These are phyloP conservation scores for Chrysophaeum taylorii DNA, from an alignment of 352 stramenopile species.

Conservation along the genomic window DNA sequence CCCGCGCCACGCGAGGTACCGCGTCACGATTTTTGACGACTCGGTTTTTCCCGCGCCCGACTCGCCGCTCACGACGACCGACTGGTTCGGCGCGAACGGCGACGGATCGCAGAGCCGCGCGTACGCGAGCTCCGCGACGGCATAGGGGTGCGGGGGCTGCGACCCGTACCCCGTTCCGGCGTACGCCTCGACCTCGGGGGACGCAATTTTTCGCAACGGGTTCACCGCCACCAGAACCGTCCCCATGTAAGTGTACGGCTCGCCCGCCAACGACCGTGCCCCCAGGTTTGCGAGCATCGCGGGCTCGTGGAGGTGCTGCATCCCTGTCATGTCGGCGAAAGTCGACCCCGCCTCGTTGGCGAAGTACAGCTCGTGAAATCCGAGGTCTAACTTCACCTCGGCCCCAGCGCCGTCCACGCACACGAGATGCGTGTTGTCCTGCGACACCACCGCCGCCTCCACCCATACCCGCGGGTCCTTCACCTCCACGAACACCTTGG, in stretches of 20 bases:
- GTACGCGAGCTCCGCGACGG: slow-evolving; percentile 72
- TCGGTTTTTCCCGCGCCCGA: slow-evolving; percentile 75
- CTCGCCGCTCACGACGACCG: slow-evolving; percentile 70
- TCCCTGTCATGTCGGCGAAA: slow-evolving; percentile 81
- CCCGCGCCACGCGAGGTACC: slow-evolving; percentile 53
- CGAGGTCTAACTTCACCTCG: background rate
- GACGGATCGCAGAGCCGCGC: slow-evolving; percentile 32
- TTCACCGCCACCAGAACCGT: slow-evolving; percentile 94
- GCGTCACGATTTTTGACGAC: slow-evolving; percentile 78
- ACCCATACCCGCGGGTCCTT: background rate
- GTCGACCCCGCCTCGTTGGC: background rate
- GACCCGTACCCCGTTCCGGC: slow-evolving; percentile 30
- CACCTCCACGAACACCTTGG: background rate
- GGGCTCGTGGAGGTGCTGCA: slow-evolving; percentile 85
- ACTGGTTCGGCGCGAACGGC: slow-evolving; percentile 70
- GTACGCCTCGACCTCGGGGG: background rate
- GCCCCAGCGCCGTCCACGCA: background rate
- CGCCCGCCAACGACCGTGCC: slow-evolving; percentile 55
- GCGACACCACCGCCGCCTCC: background rate
- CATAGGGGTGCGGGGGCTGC: slow-evolving; percentile 63
- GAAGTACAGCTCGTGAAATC: background rate
- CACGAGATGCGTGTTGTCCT: background rate
- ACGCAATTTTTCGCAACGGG: slow-evolving; percentile 43
- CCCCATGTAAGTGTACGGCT: slow-evolving; percentile 93
- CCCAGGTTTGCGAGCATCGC: slow-evolving; percentile 87